Evolutionary conservation across 352 stramenopile genomes (phyloP).

Genomic region (Pythium folliculosum): DNA sequence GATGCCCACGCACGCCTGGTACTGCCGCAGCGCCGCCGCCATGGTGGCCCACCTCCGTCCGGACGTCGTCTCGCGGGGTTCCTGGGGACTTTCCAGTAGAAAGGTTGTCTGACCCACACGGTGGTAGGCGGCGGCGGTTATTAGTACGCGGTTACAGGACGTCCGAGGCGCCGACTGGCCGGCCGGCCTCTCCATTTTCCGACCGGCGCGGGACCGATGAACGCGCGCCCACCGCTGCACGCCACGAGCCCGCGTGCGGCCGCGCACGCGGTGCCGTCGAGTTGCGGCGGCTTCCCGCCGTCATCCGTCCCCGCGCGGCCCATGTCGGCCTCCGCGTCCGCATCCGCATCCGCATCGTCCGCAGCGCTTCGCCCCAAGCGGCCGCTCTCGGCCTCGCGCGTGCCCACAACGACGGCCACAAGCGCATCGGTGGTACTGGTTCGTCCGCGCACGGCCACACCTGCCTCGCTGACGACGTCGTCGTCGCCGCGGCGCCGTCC

Average conservation of each 20-base stretch:
- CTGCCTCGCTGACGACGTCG: conserved; percentile 16
- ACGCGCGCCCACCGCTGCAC: conserved; percentile 18
- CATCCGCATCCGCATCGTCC: neutral
- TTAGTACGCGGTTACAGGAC: conserved; percentile 12
- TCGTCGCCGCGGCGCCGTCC: conserved; percentile 24
- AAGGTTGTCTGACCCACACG: too few relatives aligned
- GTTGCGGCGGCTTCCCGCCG: conserved; percentile 8
- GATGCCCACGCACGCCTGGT: conserved; percentile 76
- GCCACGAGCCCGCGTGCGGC: conserved; percentile 7
- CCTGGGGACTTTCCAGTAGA: too few relatives aligned
- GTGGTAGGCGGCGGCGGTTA: too few relatives aligned
- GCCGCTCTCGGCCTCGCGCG: conserved; percentile 25
- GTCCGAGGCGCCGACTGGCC: neutral
- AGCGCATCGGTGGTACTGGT: neutral
- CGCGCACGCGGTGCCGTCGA: neutral
- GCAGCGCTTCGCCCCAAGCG: conserved; percentile 12
- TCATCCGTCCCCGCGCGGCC: conserved; percentile 11
- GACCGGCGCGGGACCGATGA: neutral
- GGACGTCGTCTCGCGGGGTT: too few relatives aligned
- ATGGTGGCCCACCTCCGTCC: conserved; percentile 1
- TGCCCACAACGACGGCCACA: conserved; percentile 6
- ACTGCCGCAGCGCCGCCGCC: conserved; percentile 63
- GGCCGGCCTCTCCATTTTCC: too few relatives aligned
- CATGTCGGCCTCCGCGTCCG: conserved; percentile 7
- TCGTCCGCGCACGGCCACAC: neutral